Percentiles rank a stretch among this genome's conserved stretches.
phyloP scores from a whole-genome alignment of 441 rosid genomes.

The Eutrema salsugineum region DNA sequence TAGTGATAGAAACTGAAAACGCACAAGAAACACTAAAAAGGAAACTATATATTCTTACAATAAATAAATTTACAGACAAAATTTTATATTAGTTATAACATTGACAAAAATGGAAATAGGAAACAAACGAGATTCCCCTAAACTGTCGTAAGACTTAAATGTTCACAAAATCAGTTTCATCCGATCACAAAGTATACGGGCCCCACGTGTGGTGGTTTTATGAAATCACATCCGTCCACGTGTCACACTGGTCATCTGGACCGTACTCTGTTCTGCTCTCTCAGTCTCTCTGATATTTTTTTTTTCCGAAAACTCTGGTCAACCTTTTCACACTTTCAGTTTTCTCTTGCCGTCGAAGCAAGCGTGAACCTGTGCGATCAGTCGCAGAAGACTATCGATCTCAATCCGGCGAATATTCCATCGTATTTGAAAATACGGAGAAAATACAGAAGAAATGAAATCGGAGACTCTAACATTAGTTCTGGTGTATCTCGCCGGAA shows the following conservation, averaged over 20 bases:
- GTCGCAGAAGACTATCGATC: background rate
- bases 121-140: conserved; percentile 1
- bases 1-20: background rate
- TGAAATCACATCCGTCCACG: conserved; percentile 18
- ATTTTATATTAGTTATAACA: background rate
- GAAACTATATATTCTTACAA: background rate
- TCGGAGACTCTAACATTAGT: conserved; percentile 50
- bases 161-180: conserved; percentile 7
- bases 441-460: conserved; percentile 32
- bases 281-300: background rate
- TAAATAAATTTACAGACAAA: background rate
- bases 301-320: background rate
- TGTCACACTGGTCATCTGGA: conserved; percentile 6
- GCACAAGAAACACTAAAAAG: background rate
- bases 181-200: background rate
- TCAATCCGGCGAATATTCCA: background rate
- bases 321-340: conserved; percentile 5
- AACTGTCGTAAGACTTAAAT: background rate
- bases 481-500: conserved; percentile 72
- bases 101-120: background rate
- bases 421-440: background rate
- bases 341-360: conserved; percentile 9
- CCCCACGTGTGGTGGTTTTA: background rate
- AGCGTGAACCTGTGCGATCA: background rate
- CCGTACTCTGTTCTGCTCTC: background rate